These are phyloP conservation scores for Carex pumila DNA, from an alignment of 176 grass and related monocot genomes.

Conservation along the genomic window DNA sequence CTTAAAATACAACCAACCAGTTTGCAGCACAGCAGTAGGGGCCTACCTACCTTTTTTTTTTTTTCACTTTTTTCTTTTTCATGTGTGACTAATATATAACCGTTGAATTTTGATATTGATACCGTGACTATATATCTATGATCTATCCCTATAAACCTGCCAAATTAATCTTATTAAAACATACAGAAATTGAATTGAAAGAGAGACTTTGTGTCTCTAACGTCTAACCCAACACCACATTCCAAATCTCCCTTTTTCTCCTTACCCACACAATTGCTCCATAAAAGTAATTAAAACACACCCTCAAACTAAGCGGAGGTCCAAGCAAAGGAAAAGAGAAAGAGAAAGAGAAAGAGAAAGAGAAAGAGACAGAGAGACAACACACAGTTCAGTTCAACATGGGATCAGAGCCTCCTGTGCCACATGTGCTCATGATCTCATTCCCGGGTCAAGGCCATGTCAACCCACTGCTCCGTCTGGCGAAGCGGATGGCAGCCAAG, in stretches of 20 bases:
- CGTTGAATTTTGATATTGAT: too few species aligned
- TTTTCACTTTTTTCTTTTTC: too few species aligned
- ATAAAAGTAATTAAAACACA: neutral
- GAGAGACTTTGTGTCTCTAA: neutral
- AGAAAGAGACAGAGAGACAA: neutral
- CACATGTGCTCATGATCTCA: conserved; percentile 49
- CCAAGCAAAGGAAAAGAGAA: neutral
- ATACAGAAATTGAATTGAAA: neutral
- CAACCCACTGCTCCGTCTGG: conserved; percentile 66
- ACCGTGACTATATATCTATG: too few species aligned
- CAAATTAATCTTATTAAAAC: neutral
- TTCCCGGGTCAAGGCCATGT: conserved; percentile 65
- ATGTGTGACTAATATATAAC: too few species aligned
- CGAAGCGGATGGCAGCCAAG: conserved; percentile 60
- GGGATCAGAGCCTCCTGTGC: neutral
- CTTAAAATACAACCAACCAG: too few species aligned
- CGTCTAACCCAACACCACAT: neutral
- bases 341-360: neutral
- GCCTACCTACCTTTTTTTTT: too few species aligned
- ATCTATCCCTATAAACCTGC: too few species aligned
- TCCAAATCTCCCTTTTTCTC: neutral
- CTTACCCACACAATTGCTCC: neutral
- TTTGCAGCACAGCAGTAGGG: too few species aligned
- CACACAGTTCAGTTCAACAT: neutral
- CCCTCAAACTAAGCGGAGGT: neutral